Percentiles rank a stretch among this genome's conserved stretches.
These are phyloP conservation scores for Gonapodya sp. DNA, from an alignment of 192 early-diverging fungal genomes.

Conservation along the genomic window DNA sequence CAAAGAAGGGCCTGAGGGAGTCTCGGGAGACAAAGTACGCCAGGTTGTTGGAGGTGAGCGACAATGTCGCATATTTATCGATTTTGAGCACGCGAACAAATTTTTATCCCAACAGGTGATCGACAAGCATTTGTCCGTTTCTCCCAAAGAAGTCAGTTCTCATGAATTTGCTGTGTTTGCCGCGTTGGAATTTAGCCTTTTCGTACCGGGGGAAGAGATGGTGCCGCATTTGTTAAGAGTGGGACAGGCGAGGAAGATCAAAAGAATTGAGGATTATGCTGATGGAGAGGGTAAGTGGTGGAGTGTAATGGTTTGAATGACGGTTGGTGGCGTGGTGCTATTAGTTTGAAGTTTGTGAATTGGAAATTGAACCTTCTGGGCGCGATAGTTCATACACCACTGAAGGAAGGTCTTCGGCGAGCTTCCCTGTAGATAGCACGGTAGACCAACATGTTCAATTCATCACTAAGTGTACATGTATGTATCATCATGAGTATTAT, in stretches of 20 bases:
- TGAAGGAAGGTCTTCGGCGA: too few relatives aligned
- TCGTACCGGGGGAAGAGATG: conserved; percentile 74
- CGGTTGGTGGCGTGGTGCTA: too few relatives aligned
- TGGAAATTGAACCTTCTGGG: too few relatives aligned
- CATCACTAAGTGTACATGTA: too few relatives aligned
- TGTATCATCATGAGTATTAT: background rate
- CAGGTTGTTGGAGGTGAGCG: conserved; percentile 47
- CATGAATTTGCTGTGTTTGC: conserved; percentile 90
- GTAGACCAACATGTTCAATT: too few relatives aligned
- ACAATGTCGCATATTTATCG: background rate
- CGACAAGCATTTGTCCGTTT: conserved; percentile 65
- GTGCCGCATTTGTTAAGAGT: conserved; percentile 89
- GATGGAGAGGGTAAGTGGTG: background rate
- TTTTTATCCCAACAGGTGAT: conserved; percentile 34
- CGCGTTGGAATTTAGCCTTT: conserved; percentile 82
- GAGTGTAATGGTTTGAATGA: too few relatives aligned
- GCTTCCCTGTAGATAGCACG: too few relatives aligned
- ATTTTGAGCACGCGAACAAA: background rate
- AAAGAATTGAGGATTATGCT: background rate
- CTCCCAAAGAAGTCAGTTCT: conserved; percentile 65
- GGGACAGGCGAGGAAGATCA: conserved; percentile 47
- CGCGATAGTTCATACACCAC: too few relatives aligned
- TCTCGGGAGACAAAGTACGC: conserved; percentile 58
- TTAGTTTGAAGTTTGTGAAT: too few relatives aligned
- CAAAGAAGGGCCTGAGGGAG: conserved; percentile 20